Percentiles rank a stretch among this genome's conserved stretches.
phyloP scores from a whole-genome alignment of 257 asterid species.

The Marsdenia floribunda region DNA sequence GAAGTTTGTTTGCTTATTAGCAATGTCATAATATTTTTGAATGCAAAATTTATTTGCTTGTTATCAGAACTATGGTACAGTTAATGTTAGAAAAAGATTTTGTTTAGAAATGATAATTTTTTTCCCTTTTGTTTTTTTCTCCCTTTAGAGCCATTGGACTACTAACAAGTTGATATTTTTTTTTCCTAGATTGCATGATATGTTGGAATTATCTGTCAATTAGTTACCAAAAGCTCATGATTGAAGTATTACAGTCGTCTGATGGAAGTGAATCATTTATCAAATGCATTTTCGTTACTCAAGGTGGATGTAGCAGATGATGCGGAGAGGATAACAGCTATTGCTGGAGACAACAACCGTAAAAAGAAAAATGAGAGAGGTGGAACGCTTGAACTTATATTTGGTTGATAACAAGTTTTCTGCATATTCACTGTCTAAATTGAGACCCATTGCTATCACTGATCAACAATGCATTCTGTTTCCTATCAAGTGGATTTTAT shows the following conservation, averaged over 20 bases:
- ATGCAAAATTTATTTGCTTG: background rate
- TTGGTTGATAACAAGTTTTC: background rate
- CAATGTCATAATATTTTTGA: background rate
- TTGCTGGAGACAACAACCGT: constrained; percentile 25
- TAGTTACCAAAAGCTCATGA: constrained; percentile 22
- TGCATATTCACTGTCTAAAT: background rate
- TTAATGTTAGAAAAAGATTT: background rate
- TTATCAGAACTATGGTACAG: background rate
- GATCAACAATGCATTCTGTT: too few relatives aligned
- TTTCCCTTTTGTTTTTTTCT: background rate
- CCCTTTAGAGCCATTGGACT: background rate
- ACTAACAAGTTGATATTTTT: background rate
- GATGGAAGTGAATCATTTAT: constrained; percentile 49
- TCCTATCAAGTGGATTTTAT: background rate
- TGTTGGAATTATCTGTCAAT: constrained; percentile 6
- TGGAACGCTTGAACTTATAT: background rate
- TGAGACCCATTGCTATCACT: background rate
- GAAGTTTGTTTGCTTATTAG: background rate
- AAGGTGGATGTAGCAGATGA: constrained; percentile 53
- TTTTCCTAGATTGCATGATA: background rate
- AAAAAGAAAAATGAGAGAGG: constrained; percentile 22
- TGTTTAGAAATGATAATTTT: background rate
- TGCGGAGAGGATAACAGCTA: constrained; percentile 15
- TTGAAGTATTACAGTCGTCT: constrained; percentile 11
- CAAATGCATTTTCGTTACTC: constrained; percentile 71